Evolutionary conservation across 2,329 filamentous ascomycete genomes (phyloP), one percentile per base, ranked within the genome.

Genomic region (Clathrospora elynae): DNA sequence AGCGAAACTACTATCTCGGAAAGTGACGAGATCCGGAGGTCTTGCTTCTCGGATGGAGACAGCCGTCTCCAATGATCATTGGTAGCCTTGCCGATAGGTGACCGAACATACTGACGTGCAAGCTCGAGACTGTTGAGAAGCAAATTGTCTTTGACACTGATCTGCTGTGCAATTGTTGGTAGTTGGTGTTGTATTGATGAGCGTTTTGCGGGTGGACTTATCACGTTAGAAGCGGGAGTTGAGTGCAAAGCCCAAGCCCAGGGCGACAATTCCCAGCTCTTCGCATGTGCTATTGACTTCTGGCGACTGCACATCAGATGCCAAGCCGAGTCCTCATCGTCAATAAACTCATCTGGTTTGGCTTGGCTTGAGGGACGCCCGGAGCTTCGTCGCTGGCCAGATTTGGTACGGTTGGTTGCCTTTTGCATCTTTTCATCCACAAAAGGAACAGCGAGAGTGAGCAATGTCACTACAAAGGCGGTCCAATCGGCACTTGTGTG

Each of bases 1-100:
- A 99, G 75, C 1, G 82, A 86, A 25, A 85, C 75, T 52, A 95
- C 75, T 24, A 92, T 79, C 17, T 36, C 87, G 77, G 60, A 88
- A 81, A 64, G 86, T 74, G 22, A 87, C 78, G 40, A 83, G 72
- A 61, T 77, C 11, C 66, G 62, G 12, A 70, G 43, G 25, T 70
- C 67, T 44, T 67, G 61, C 35, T 64, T 64, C 17, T 62, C 61
- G 3, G 64, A 62, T 4, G 59, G 57, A n/a, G 64, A 84, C 42
- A 80, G 77, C 29, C 83, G 79, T 35, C 77, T 76, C 42, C 82
- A 80, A 36, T 73, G 72, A 24, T 79, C 73, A 40, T 76, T 79
- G 36, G 65, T 55, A 13, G 60, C 55, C 46, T 66, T 66, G 11
- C 67, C 68, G 9, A 70, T 54, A 5, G 67, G 60, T 13, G 67